phyloP scores from a whole-genome alignment of 2,329 filamentous ascomycete genomes.

The Diplodia mutila region DNA sequence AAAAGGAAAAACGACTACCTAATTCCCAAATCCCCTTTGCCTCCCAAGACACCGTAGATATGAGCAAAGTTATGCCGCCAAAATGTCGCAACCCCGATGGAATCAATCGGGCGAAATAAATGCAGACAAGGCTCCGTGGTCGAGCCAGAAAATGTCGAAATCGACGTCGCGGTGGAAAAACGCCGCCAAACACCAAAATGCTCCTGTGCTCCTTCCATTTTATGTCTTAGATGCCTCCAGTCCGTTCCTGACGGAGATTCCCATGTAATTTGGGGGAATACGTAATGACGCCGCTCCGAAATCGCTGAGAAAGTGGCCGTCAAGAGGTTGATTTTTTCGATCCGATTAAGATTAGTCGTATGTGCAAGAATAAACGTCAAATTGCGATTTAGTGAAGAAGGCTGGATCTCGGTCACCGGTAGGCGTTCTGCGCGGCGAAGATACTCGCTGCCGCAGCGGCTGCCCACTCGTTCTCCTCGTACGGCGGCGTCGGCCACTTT shows the following conservation, averaged over 20 bases:
- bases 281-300: conserved; percentile 23
- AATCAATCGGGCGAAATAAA: conserved; percentile 22
- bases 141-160: conserved; percentile 20
- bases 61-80: conserved; percentile 23
- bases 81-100: conserved; percentile 15
- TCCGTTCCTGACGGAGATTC: conserved; percentile 26
- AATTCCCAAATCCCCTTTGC: conserved; percentile 19
- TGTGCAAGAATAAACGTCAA: conserved; percentile 22
- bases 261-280: neutral
- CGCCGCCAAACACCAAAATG: conserved; percentile 22
- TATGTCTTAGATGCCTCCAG: conserved; percentile 15
- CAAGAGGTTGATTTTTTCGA: conserved; percentile 19
- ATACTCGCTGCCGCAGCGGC: conserved; percentile 78
- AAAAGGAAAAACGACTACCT: conserved; percentile 19
- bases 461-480: conserved; percentile 92
- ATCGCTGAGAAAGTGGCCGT: conserved; percentile 22
- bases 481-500: conserved; percentile 95
- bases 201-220: conserved; percentile 24
- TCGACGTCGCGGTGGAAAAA: conserved; percentile 21
- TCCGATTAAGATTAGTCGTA: conserved; percentile 27
- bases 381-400: conserved; percentile 8
- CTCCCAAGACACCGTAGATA: conserved; percentile 22
- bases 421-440: conserved; percentile 42
- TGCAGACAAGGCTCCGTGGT: neutral
- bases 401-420: conserved; percentile 31